These are phyloP conservation scores for Picea glauca DNA, from an alignment of 75 land plant species.

Conservation along the genomic window DNA sequence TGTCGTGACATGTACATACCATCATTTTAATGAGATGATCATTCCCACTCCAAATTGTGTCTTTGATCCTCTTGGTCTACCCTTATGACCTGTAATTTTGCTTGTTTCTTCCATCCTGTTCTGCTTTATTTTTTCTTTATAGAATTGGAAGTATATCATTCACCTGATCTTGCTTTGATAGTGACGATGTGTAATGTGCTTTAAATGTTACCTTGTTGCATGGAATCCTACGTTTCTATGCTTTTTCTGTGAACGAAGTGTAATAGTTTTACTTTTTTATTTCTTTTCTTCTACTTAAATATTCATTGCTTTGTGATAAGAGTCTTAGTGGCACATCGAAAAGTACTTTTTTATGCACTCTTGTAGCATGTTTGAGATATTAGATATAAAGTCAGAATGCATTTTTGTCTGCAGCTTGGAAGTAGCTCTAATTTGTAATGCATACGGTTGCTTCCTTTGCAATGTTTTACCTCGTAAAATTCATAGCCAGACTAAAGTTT, in stretches of 20 bases:
- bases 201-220: not conserved
- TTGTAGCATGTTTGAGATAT: no score
- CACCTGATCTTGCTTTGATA: no score
- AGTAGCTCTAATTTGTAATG: no score
- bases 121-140: not conserved
- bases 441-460: no score
- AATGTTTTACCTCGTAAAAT: no score
- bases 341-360: no score
- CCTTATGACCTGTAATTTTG: constrained; percentile 72
- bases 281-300: no score
- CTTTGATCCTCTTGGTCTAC: constrained; percentile 79
- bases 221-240: not conserved
- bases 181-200: not conserved
- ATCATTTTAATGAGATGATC: constrained; percentile 82
- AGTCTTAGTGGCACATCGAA: no score
- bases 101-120: not conserved
- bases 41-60: constrained; percentile 63
- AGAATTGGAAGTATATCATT: not conserved
- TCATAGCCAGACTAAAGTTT: no score
- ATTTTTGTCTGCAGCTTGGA: no score
- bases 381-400: no score
- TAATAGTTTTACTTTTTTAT: not conserved
- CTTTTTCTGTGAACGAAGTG: not conserved
- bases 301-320: no score
- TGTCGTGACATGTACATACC: constrained; percentile 77